phyloP scores from a whole-genome alignment of 345 rosid species.

The Corchorus olitorius region DNA sequence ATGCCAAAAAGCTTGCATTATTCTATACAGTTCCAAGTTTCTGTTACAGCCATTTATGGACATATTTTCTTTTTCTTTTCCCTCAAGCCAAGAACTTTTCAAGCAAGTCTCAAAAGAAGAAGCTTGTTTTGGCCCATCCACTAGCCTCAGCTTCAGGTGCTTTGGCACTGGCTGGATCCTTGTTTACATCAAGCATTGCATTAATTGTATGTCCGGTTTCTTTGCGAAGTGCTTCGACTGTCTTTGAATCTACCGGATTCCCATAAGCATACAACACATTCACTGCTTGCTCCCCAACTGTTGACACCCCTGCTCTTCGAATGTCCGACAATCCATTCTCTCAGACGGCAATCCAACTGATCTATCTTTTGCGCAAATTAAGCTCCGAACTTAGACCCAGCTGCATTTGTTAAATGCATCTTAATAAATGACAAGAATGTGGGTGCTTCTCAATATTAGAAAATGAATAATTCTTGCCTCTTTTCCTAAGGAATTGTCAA shows the following conservation, averaged over 20 bases:
- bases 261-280: conserved; percentile 89
- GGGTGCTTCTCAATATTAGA: neutral
- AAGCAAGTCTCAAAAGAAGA: conserved; percentile 83
- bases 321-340: conserved; percentile 88
- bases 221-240: conserved; percentile 73
- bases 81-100: conserved; percentile 72
- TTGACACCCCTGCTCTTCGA: conserved; percentile 82
- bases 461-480: neutral
- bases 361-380: conserved; percentile 81
- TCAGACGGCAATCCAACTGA: conserved; percentile 83
- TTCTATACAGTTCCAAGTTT: neutral
- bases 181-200: conserved; percentile 83
- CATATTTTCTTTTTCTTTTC: neutral
- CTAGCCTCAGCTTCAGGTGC: conserved; percentile 51
- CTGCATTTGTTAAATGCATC: conserved; percentile 32
- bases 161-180: conserved; percentile 47
- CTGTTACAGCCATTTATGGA: too few species aligned
- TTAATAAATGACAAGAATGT: conserved; percentile 1
- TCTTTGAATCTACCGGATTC: conserved; percentile 76
- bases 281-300: conserved; percentile 82
- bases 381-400: conserved; percentile 87
- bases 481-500: neutral
- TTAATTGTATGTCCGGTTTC: conserved; percentile 70
- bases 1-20: conserved; percentile 1
- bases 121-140: conserved; percentile 80